Base-by-base conservation (phyloP, 352 stramenopile genomes). In the Phytophthora brassicae region DNA sequence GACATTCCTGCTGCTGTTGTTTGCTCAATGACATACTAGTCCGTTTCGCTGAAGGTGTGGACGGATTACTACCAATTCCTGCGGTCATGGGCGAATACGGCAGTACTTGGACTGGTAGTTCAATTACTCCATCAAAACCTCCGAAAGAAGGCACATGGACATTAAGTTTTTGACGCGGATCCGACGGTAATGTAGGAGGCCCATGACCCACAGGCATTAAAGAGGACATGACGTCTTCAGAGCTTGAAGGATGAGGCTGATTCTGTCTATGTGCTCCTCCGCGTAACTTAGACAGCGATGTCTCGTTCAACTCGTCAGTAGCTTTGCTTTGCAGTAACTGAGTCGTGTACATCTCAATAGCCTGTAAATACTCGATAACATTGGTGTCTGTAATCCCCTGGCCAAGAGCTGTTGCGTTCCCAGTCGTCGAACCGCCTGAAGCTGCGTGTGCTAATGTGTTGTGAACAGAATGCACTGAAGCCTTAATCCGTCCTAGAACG, bases 301-400 rank as follows among this genome's bases (percentile, higher is more conserved):
- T 16, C 13, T 65, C 56, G 14, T 13, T 57, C 26, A 42, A 26
- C 26, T 44, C 47, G 1, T 36, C 42, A n/a, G 22, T 49, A 31
- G 51, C 64, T 60, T 81, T 74, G 38, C 55, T 81, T 45, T 85
- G 77, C 31, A 85, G 60, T 28, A 90, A 55, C 9, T 78, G 74
- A 20, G 79, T 90, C 12, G 79, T 72, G 50, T 86, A 90, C 50
- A 73, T 87, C 66, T 92, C 81, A 36, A 92, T 86, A 14, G 75
- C 81, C 52, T 90, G 77, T n/a, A 91, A 69, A 31, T 86, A 90
- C 55, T 90, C 84, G 29, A 92, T 70, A 26, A 90, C 74, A 42
- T 89, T 92, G 24, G 75, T 52, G 36, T 90, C 79, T 35, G 65
- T 68, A 4, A 73, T 68, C 14, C 59, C 67, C 7, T 68, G 59